Conservation (phyloP, 2,329 filamentous ascomycete genomes). For the Talaromyces rugulosus region DNA sequence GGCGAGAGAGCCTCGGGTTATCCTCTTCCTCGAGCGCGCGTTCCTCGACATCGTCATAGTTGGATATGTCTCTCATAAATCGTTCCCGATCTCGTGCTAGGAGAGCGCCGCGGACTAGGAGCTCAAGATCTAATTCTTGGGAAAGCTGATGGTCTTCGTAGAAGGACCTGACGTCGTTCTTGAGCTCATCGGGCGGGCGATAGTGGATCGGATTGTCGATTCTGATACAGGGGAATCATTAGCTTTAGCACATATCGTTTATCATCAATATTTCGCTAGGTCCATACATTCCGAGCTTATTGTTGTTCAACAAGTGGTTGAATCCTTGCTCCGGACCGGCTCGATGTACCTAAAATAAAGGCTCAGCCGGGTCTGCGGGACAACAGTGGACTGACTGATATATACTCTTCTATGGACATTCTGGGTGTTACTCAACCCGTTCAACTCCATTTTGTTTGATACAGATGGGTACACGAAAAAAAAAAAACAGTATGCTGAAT, state of each 20-base stretch:
- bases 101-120: conserved; percentile 10
- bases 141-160: conserved; percentile 6
- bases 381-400: neutral
- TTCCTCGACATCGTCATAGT: conserved; percentile 8
- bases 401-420: neutral
- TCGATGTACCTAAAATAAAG: neutral
- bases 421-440: neutral
- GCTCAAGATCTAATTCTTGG: conserved; percentile 9
- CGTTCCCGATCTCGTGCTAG: conserved; percentile 9
- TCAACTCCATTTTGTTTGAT: neutral
- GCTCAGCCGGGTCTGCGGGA: neutral
- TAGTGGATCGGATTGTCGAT: conserved; percentile 14
- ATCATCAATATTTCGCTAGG: neutral
- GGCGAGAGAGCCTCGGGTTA: conserved; percentile 16
- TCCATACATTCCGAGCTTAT: conserved; percentile 12
- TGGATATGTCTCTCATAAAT: neutral
- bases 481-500: neutral
- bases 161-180: conserved; percentile 11
- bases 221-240: neutral
- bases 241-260: neutral
- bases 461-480: neutral
- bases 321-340: conserved; percentile 3
- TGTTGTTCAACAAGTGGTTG: conserved; percentile 12
- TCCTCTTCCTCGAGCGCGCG: conserved; percentile 11
- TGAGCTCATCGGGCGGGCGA: conserved; percentile 8